These are phyloP conservation scores for Cryphonectria japonica DNA, from an alignment of 2,329 filamentous ascomycete genomes.

Conservation along the genomic window DNA sequence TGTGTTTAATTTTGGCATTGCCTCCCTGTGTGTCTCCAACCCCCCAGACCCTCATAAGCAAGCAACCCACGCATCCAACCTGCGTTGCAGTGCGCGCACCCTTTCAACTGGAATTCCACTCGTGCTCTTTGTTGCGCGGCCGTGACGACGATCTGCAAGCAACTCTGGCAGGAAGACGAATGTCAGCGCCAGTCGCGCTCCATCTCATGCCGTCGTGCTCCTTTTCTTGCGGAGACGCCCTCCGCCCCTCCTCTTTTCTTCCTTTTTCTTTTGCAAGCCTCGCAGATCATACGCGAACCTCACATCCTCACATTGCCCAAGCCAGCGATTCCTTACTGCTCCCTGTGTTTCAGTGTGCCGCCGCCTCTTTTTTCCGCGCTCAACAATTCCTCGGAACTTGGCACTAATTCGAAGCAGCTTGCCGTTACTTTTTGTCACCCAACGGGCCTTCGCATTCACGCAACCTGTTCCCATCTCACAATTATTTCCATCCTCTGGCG, in stretches of 20 bases:
- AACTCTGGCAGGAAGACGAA: neutral
- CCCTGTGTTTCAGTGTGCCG: constrained; percentile 18
- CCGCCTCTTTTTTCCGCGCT: neutral
- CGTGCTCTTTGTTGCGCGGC: neutral
- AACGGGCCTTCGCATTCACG: constrained; percentile 12
- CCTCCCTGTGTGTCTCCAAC: neutral
- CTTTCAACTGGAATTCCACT: neutral
- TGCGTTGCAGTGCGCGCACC: neutral
- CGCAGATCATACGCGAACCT: constrained; percentile 25
- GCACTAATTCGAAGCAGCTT: constrained; percentile 27
- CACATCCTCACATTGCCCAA: neutral
- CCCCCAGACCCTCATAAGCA: constrained; percentile 11
- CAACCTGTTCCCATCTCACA: constrained; percentile 6
- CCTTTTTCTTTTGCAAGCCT: neutral
- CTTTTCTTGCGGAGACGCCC: neutral
- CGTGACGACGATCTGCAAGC: neutral
- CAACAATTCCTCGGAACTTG: constrained; percentile 4
- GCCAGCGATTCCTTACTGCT: constrained; percentile 12
- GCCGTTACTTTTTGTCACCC: constrained; percentile 16
- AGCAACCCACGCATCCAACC: neutral
- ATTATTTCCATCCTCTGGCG: constrained; percentile 4
- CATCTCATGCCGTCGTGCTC: neutral
- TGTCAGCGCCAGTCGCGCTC: neutral
- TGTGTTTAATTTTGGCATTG: constrained; percentile 16
- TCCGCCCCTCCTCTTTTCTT: neutral